Evolutionary conservation across 148 eudicot species (phyloP).

Genomic region (Amaranthus hypochondriacus): DNA sequence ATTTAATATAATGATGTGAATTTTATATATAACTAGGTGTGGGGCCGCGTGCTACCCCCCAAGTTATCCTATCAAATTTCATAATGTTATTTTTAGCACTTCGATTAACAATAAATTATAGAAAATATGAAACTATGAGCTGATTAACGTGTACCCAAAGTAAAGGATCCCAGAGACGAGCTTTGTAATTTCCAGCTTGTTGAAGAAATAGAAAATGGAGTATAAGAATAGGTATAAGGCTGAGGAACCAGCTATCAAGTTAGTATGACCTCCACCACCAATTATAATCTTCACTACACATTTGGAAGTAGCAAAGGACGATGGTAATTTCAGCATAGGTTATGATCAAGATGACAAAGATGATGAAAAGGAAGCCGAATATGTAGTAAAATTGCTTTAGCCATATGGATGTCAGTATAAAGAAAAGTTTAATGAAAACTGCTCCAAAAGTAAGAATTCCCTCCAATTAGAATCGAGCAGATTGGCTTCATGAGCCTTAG

Average conservation of each 20-base stretch:
- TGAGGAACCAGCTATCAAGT: constrained; percentile 17
- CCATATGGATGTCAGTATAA: constrained; percentile 22
- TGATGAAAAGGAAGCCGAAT: constrained; percentile 20
- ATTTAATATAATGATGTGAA: no score
- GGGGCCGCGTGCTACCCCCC: no score
- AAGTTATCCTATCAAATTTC: no score
- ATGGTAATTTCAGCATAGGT: constrained; percentile 17
- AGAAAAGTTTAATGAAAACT: constrained; percentile 18
- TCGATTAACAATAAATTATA: no score
- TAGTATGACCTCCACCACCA: constrained; percentile 23
- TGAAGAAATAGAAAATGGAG: constrained; percentile 22
- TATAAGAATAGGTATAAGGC: constrained; percentile 18
- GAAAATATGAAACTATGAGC: not conserved
- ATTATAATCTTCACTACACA: constrained; percentile 21
- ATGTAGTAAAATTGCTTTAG: constrained; percentile 23
- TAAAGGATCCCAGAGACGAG: constrained; percentile 17
- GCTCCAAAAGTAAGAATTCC: not conserved
- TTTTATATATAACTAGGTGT: no score
- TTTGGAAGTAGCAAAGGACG: constrained; percentile 21
- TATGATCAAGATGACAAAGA: constrained; percentile 17
- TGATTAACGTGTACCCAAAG: constrained; percentile 20
- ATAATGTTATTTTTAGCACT: no score
- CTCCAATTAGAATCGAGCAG: constrained; percentile 20
- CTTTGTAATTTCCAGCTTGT: constrained; percentile 21
- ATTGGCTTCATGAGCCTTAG: constrained; percentile 20